These are phyloP conservation scores for Ananas comosus DNA, from an alignment of 176 grass and related monocot genomes.

Conservation along the genomic window DNA sequence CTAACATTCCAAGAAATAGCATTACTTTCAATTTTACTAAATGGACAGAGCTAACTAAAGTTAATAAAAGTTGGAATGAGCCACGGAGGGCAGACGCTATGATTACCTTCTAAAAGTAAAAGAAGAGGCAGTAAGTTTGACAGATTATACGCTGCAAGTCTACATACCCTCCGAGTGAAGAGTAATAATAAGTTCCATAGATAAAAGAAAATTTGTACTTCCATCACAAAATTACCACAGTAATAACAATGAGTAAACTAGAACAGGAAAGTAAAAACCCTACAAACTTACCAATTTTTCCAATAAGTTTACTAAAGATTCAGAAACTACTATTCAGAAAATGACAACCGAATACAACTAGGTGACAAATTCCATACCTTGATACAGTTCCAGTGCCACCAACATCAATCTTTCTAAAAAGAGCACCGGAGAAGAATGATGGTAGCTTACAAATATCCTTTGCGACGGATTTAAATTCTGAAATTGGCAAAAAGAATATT, in stretches of 20 bases:
- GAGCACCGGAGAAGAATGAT: slow-evolving; percentile 69
- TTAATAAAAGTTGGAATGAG: too few relatives aligned
- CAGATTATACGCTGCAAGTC: too few relatives aligned
- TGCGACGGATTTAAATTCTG: slow-evolving; percentile 87
- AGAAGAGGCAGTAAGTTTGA: too few relatives aligned
- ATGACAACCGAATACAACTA: background rate
- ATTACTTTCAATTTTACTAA: too few relatives aligned
- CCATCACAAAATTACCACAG: background rate
- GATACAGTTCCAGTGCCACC: slow-evolving; percentile 61
- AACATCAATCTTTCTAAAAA: slow-evolving; percentile 86
- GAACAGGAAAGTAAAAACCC: background rate
- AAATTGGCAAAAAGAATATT: slow-evolving; percentile 27
- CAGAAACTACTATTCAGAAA: background rate
- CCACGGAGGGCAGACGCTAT: too few relatives aligned
- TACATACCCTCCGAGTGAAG: too few relatives aligned
- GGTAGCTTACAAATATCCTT: slow-evolving; percentile 98
- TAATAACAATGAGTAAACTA: background rate
- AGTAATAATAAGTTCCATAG: background rate
- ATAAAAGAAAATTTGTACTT: background rate
- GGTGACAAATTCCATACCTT: slow-evolving; percentile 38
- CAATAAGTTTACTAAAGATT: background rate
- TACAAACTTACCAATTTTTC: background rate
- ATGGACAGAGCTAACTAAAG: too few relatives aligned
- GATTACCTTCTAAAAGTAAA: too few relatives aligned
- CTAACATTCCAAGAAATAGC: too few relatives aligned